phyloP scores from a whole-genome alignment of 2,329 filamentous ascomycete genomes.

The Pyrenophora teres region DNA sequence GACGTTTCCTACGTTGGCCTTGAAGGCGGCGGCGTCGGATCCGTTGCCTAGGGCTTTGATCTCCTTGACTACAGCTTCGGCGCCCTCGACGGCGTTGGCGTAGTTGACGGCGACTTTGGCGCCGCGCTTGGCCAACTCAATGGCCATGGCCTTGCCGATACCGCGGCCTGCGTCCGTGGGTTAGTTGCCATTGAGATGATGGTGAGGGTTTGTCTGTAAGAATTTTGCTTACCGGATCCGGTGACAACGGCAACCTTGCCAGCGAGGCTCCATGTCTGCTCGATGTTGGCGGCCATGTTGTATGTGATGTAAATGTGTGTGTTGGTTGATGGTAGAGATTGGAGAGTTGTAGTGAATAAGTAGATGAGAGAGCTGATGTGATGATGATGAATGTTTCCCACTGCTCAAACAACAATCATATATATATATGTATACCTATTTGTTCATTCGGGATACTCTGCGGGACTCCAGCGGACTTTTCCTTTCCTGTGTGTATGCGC shows the following conservation, averaged over 20 bases:
- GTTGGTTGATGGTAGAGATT: conserved; percentile 13
- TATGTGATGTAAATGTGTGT: conserved; percentile 22
- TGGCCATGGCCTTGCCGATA: conserved; percentile 69
- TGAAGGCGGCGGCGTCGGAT: conserved; percentile 65
- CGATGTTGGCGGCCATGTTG: conserved; percentile 46
- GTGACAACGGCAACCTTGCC: conserved; percentile 61
- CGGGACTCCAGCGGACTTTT: conserved; percentile 36
- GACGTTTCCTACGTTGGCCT: conserved; percentile 70
- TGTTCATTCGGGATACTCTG: conserved; percentile 24
- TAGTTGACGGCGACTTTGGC: conserved; percentile 71
- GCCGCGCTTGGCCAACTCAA: conserved; percentile 67
- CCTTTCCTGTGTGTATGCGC: conserved; percentile 25
- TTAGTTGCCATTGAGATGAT: conserved; percentile 22
- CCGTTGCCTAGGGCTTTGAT: conserved; percentile 67
- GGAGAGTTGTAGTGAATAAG: conserved; percentile 7
- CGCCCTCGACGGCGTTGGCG: conserved; percentile 67
- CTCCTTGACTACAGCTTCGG: conserved; percentile 67
- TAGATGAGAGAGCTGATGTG: conserved; percentile 16
- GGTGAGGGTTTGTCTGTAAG: not conserved
- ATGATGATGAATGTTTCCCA: conserved; percentile 27
- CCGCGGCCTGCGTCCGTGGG: conserved; percentile 57
- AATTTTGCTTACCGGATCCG: conserved; percentile 51
- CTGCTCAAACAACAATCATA: conserved; percentile 20
- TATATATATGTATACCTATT: conserved; percentile 37
- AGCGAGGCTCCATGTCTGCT: conserved; percentile 57